These are phyloP conservation scores for Kazachstania viticola DNA, from an alignment of 805 yeast genomes.

Conservation along the genomic window DNA sequence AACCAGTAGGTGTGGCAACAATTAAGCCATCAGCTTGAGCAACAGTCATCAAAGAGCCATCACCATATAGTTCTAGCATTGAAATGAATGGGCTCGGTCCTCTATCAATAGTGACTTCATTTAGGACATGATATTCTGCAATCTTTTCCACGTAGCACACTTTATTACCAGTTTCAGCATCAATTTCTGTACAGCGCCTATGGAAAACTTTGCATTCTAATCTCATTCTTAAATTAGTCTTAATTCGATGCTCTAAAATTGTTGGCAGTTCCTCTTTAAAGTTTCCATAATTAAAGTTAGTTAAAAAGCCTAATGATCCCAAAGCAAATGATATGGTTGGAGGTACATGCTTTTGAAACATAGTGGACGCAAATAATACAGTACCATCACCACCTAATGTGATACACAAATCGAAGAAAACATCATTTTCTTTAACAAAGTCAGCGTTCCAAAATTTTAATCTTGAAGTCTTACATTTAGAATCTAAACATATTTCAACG, in stretches of 20 bases:
- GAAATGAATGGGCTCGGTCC: conserved; percentile 91
- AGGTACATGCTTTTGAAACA: conserved; percentile 76
- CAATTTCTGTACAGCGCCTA: conserved; percentile 23
- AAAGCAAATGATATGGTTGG: conserved; percentile 80
- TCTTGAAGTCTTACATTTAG: conserved; percentile 32
- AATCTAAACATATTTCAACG: conserved; percentile 35
- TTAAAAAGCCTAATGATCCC: conserved; percentile 85
- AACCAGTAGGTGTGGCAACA: conserved; percentile 88
- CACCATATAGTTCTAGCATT: conserved; percentile 78
- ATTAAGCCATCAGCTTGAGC: conserved; percentile 92
- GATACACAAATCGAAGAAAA: conserved; percentile 58
- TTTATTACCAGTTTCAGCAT: conserved; percentile 36
- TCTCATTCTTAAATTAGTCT: conserved; percentile 72
- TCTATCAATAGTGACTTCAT: conserved; percentile 81
- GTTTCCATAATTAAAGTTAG: conserved; percentile 69
- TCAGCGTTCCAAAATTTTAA: conserved; percentile 57
- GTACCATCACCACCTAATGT: conserved; percentile 97
- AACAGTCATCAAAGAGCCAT: conserved; percentile 69
- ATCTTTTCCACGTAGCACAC: conserved; percentile 23
- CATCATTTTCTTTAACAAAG: conserved; percentile 31
- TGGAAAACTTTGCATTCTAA: conserved; percentile 65
- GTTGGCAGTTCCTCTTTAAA: conserved; percentile 46
- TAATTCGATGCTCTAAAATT: conserved; percentile 59
- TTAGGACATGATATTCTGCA: conserved; percentile 63
- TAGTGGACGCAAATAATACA: conserved; percentile 71